Evolutionary conservation across 441 rosid species (phyloP).

Genomic region (Aleurites moluccanus): DNA sequence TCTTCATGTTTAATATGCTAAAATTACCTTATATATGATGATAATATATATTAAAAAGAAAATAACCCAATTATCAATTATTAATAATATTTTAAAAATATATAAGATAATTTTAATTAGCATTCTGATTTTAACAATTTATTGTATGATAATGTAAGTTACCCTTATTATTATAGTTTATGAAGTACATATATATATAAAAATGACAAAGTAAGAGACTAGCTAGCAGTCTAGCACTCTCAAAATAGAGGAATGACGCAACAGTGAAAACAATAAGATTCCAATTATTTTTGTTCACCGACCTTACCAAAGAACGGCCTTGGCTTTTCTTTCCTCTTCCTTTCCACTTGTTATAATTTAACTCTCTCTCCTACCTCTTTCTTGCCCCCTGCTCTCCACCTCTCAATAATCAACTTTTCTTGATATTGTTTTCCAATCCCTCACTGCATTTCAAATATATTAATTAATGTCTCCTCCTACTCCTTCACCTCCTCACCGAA

Average conservation of each 20-base stretch:
- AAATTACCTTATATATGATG: no score
- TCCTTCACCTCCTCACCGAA: constrained; percentile 2
- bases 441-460: constrained; percentile 8
- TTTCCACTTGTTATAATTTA: constrained; percentile 5
- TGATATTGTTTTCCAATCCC: background rate
- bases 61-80: no score
- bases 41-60: no score
- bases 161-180: background rate
- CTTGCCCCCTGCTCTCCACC: background rate
- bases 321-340: constrained; percentile 28
- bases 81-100: no score
- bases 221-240: no score
- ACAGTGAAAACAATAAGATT: constrained; percentile 30
- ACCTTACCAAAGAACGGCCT: constrained; percentile 24
- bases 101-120: no score
- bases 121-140: no score
- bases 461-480: constrained; percentile 25
- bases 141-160: no score
- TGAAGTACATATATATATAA: background rate
- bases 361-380: constrained; percentile 3
- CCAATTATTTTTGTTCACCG: constrained; percentile 11
- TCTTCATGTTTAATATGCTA: no score
- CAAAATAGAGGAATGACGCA: constrained; percentile 30
- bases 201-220: constrained; percentile 15
- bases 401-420: no score